These are phyloP conservation scores for Astragalus glycyphyllos DNA, from an alignment of 306 rosid species.

Conservation along the genomic window DNA sequence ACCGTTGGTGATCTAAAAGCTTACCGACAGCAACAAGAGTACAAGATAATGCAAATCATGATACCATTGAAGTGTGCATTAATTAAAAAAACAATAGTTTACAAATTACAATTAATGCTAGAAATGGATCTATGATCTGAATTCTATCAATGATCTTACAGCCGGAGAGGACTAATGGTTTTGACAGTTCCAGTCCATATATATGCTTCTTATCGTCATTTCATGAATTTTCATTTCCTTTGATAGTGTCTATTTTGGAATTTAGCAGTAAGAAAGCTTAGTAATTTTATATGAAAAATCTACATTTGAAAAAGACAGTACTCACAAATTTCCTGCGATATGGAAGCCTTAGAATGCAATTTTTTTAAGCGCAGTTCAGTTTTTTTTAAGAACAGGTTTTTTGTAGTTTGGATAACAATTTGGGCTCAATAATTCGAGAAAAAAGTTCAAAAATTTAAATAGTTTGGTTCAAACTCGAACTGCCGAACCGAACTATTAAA, in stretches of 20 bases:
- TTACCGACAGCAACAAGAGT: no score
- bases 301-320: slow-evolving; percentile 45
- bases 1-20: no score
- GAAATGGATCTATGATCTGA: no score
- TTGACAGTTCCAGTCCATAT: slow-evolving; percentile 85
- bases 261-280: slow-evolving; percentile 32
- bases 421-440: no score
- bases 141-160: slow-evolving; percentile 58
- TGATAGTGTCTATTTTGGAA: slow-evolving; percentile 59
- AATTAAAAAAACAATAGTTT: background rate
- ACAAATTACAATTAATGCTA: no score
- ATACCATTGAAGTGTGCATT: slow-evolving; percentile 4
- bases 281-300: slow-evolving; percentile 15
- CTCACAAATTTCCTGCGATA: slow-evolving; percentile 92
- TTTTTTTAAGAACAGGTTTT: no score
- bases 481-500: no score
- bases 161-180: slow-evolving; percentile 97
- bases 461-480: no score
- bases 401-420: no score
- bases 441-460: no score
- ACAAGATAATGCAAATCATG: slow-evolving; percentile 31
- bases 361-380: no score
- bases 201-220: slow-evolving; percentile 69
- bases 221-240: slow-evolving; percentile 70
- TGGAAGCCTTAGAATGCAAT: slow-evolving; percentile 90